These are phyloP conservation scores for Trichoderma aggressivum DNA, from an alignment of 2,329 filamentous ascomycete species.

Conservation along the genomic window DNA sequence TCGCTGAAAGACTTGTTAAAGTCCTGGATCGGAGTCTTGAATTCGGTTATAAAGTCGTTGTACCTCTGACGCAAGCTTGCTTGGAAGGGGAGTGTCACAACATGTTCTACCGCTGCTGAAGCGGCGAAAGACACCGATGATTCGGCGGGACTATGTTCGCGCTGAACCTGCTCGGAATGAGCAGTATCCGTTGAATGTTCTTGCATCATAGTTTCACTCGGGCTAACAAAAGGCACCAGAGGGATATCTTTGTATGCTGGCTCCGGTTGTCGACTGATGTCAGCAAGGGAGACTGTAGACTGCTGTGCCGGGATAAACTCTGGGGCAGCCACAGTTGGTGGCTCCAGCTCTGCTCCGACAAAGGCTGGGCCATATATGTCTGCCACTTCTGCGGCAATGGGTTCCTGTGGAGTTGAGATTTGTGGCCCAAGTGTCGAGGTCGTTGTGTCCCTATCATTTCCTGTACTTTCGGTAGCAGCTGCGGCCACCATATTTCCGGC, in stretches of 20 bases:
- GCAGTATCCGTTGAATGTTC: slow-evolving; percentile 24
- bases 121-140: slow-evolving; percentile 21
- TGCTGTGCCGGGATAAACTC: slow-evolving; percentile 19
- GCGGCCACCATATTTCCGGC: not conserved
- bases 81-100: slow-evolving; percentile 57
- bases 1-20: slow-evolving; percentile 44
- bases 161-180: slow-evolving; percentile 27
- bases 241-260: slow-evolving; percentile 24
- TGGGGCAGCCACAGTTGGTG: not conserved
- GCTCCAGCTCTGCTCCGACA: not conserved
- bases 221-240: slow-evolving; percentile 24
- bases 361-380: not conserved
- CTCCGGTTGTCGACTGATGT: slow-evolving; percentile 33
- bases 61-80: slow-evolving; percentile 52
- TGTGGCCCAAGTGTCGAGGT: not conserved
- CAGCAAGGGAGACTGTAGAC: slow-evolving; percentile 39
- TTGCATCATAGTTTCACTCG: slow-evolving; percentile 22
- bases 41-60: slow-evolving; percentile 45
- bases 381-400: not conserved
- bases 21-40: slow-evolving; percentile 42
- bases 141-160: slow-evolving; percentile 26
- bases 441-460: not conserved
- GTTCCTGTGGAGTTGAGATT: not conserved
- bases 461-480: not conserved
- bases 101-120: slow-evolving; percentile 36